Conservation (phyloP, 208 protist genomes). For the Acanthamoeba royreba region DNA sequence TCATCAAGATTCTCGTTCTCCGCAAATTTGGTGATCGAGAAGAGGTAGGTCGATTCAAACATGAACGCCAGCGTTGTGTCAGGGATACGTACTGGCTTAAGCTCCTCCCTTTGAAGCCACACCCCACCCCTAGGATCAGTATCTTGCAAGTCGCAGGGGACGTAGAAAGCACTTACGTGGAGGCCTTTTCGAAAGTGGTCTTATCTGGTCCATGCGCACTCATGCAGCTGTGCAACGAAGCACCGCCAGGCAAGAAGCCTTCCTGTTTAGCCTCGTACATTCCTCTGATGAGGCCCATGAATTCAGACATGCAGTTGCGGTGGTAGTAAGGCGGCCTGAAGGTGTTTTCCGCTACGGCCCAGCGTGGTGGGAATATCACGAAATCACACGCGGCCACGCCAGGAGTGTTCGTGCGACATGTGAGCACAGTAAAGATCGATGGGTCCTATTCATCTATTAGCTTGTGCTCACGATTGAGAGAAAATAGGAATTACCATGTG, state of each 20-base stretch:
- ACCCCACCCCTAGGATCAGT: neutral
- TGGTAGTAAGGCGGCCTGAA: conserved; percentile 91
- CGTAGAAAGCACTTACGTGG: neutral
- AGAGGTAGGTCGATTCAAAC: conserved; percentile 85
- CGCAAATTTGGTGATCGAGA: conserved; percentile 76
- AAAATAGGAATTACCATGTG: conserved; percentile 79
- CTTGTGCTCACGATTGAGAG: conserved; percentile 5
- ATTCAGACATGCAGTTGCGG: conserved; percentile 89
- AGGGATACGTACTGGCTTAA: conserved; percentile 70
- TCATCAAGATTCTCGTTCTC: conserved; percentile 60
- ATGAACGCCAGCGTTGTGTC: conserved; percentile 87
- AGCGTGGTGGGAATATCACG: conserved; percentile 90
- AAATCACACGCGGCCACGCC: conserved; percentile 86
- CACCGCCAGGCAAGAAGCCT: conserved; percentile 75
- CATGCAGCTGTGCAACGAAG: conserved; percentile 66
- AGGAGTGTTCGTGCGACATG: conserved; percentile 73
- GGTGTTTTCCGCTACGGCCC: conserved; percentile 81
- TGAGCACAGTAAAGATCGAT: conserved; percentile 91
- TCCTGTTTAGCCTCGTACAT: conserved; percentile 86
- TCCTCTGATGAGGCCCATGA: conserved; percentile 89
- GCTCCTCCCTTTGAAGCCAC: conserved; percentile 28
- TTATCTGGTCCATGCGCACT: conserved; percentile 74
- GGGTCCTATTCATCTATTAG: conserved; percentile 85
- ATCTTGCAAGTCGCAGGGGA: neutral
- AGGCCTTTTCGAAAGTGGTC: conserved; percentile 72